Evolutionary conservation across 208 protist species (phyloP).

Genomic region (Tetramitus jugosus): DNA sequence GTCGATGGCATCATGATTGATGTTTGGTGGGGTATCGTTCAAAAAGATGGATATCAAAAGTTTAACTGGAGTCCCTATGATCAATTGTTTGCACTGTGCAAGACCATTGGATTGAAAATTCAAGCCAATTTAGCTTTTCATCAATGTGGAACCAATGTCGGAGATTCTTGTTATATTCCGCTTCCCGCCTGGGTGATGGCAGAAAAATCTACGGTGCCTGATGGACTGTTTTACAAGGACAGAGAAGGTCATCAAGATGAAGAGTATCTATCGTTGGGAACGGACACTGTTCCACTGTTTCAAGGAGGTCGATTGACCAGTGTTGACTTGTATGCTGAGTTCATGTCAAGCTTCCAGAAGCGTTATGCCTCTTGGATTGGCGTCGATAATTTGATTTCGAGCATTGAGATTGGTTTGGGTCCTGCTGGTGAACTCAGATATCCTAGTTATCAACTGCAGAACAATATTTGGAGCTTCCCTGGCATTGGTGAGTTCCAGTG

Average conservation of each 20-base stretch:
- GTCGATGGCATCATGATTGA: conserved; percentile 41
- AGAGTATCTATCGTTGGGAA: conserved; percentile 36
- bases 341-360: conserved; percentile 23
- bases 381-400: conserved; percentile 20
- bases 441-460: conserved; percentile 40
- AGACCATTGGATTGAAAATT: conserved; percentile 37
- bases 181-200: conserved; percentile 31
- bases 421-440: conserved; percentile 44
- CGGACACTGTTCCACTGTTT: conserved; percentile 25
- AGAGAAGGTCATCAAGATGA: conserved; percentile 19
- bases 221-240: conserved; percentile 38
- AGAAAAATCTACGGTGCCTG: not conserved
- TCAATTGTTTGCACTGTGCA: conserved; percentile 1
- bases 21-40: conserved; percentile 48
- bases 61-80: conserved; percentile 34
- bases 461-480: conserved; percentile 38
- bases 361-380: not conserved
- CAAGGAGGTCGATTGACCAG: conserved; percentile 23
- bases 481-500: conserved; percentile 34
- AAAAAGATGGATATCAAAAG: conserved; percentile 14
- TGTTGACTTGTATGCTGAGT: conserved; percentile 39
- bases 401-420: conserved; percentile 42
- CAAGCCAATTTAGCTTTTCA: conserved; percentile 47
- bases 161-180: conserved; percentile 35
- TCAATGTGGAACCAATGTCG: conserved; percentile 43